Evolutionary conservation across 2,329 filamentous ascomycete species (phyloP), one percentile per base, ranked within the genome.

Genomic region (Xylariales sp.): DNA sequence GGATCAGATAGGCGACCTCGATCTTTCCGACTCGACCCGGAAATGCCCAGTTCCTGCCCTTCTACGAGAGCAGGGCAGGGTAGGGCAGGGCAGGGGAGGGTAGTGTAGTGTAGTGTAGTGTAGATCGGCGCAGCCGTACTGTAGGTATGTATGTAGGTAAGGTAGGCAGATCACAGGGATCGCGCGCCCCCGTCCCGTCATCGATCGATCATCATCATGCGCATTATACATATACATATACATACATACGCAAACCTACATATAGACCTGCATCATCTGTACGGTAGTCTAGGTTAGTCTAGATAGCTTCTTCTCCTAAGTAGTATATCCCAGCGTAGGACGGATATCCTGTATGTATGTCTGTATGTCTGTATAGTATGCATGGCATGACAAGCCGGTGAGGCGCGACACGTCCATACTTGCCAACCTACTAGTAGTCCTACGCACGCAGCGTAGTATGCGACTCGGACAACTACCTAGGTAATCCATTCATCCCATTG

Each of bases 181-280:
- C 34, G 50, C 7, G 46, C 18, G 18, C 23, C 18, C 50, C 32
- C 18, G 8, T 8, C 52, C 34, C 34, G 52, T 54, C 52, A 54
- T 54, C 52, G 52, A 54, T 54, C 53, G 36, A 56, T 56, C 54
- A 45, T 18, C 39, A 18, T 56, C 28, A 56, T 45, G 54, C 54
- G 5, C 54, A 56, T 23, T 8, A 9, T 39, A 56, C 23, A 43
- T 28, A 28, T n/a, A 30, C 43, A 45, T 12, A 49, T 23, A 28
- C 28, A 49, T 9, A 36, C 34, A 5, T 39, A 39, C 8, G 8
- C 12, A 23, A 23, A 41, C 9, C 9, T 41, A 14, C 39, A 41
- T 41, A 41, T 5, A 34, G 5, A 34, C 32, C 32, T 34, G 32
- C 32, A 34, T 34, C 5, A 23, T 23, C 23, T 23, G 23, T 23